Evolutionary conservation across 257 asterid genomes (phyloP).

Genomic region (Pogostemon cablin): DNA sequence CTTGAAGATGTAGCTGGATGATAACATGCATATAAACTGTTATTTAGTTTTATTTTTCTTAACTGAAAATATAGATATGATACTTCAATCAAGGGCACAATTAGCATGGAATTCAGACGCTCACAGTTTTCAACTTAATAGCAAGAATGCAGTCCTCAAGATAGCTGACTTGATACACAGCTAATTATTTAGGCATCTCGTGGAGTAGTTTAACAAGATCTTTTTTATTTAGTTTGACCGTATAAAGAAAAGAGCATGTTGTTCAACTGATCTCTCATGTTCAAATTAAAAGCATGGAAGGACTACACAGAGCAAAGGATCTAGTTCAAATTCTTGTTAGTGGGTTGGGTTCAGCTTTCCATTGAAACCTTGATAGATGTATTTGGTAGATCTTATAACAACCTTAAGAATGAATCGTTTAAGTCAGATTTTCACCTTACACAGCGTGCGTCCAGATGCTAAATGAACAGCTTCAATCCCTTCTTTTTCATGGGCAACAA

Average conservation of each 20-base stretch:
- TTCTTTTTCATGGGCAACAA: slow-evolving; percentile 94
- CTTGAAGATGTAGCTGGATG: slow-evolving; percentile 95
- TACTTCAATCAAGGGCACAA: slow-evolving; percentile 7
- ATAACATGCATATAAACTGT: slow-evolving; percentile 30
- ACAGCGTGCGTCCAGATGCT: slow-evolving; percentile 93
- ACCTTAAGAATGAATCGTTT: slow-evolving; percentile 23
- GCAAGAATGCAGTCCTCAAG: slow-evolving; percentile 6
- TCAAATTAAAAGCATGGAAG: slow-evolving; percentile 23
- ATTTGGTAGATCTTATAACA: slow-evolving; percentile 14
- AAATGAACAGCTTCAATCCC: slow-evolving; percentile 97
- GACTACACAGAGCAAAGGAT: slow-evolving; percentile 25
- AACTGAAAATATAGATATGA: background rate
- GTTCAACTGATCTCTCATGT: slow-evolving; percentile 4
- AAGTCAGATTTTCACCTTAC: slow-evolving; percentile 65
- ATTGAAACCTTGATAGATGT: background rate
- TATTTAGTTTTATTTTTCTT: background rate
- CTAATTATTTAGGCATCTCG: background rate
- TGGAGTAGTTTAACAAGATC: slow-evolving; percentile 10
- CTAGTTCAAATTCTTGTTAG: background rate
- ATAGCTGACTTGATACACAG: slow-evolving; percentile 15
- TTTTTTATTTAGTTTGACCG: background rate
- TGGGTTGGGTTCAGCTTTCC: too few relatives aligned
- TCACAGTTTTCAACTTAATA: slow-evolving; percentile 12
- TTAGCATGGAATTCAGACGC: slow-evolving; percentile 3
- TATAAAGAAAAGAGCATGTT: background rate